phyloP scores from a whole-genome alignment of 139 green algal genomes.

The Pycnococcus provasolii region DNA sequence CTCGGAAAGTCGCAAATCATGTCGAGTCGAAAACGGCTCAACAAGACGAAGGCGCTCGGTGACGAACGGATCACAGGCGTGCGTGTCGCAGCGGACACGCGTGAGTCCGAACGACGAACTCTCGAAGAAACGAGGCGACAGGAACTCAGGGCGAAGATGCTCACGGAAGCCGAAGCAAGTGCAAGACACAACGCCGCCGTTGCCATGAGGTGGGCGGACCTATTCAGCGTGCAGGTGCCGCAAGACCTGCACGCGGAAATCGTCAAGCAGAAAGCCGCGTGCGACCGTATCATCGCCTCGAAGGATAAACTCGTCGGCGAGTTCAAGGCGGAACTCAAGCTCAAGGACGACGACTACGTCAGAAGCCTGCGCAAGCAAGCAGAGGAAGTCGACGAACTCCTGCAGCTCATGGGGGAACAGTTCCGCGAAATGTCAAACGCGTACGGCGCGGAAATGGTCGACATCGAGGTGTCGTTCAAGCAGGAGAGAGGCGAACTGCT shows the following conservation, averaged over 20 bases:
- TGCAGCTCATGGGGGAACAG: conserved; percentile 38
- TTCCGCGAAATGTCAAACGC: conserved; percentile 45
- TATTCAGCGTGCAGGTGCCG: conserved; percentile 36
- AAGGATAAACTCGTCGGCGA: conserved; percentile 58
- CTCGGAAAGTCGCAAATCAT: neutral
- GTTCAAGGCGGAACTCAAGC: conserved; percentile 52
- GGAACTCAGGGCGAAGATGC: conserved; percentile 53
- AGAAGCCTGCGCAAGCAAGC: conserved; percentile 45
- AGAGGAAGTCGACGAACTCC: conserved; percentile 50
- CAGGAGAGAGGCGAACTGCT: conserved; percentile 52
- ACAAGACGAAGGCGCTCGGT: neutral
- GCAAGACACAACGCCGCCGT: conserved; percentile 55
- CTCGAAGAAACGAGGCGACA: conserved; percentile 45
- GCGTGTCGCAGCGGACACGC: conserved; percentile 43
- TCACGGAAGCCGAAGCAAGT: conserved; percentile 58
- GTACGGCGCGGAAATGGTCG: conserved; percentile 40
- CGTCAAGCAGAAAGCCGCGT: conserved; percentile 46
- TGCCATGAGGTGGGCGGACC: conserved; percentile 53
- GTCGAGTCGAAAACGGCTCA: neutral
- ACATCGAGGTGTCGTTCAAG: conserved; percentile 55
- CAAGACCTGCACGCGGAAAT: conserved; percentile 55
- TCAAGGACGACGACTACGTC: conserved; percentile 67
- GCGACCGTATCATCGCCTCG: conserved; percentile 47
- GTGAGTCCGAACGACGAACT: conserved; percentile 43
- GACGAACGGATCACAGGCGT: conserved; percentile 38